Conservation (phyloP, 2,329 filamentous ascomycete genomes). For the Trichophyton benhamiae region DNA sequence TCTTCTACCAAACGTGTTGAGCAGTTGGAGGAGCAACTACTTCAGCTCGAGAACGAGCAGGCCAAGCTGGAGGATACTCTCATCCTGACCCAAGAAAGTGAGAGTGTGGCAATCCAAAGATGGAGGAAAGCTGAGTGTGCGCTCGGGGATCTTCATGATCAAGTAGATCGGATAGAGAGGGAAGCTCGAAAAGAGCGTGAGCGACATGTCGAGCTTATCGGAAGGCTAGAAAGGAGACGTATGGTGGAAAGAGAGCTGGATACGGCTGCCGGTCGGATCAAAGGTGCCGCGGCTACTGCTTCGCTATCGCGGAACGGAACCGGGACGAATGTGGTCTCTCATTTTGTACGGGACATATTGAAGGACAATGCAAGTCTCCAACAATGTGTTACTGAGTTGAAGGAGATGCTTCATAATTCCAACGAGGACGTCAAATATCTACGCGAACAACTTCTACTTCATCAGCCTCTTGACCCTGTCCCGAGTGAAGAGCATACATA, state of each 20-base stretch:
- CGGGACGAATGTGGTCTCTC: slow-evolving; percentile 65
- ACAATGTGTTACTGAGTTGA: slow-evolving; percentile 76
- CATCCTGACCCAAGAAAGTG: slow-evolving; percentile 56
- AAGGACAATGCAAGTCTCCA: slow-evolving; percentile 93
- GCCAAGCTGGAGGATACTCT: slow-evolving; percentile 57
- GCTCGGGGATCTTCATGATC: slow-evolving; percentile 66
- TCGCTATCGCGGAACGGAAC: slow-evolving; percentile 48
- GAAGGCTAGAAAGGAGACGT: slow-evolving; percentile 71
- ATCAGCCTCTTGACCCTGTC: slow-evolving; percentile 53
- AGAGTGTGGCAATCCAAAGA: slow-evolving; percentile 63
- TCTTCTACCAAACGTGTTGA: slow-evolving; percentile 61
- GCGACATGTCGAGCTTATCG: slow-evolving; percentile 67
- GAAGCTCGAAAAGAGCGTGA: slow-evolving; percentile 71
- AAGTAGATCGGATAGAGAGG: slow-evolving; percentile 76
- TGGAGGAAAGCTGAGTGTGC: slow-evolving; percentile 78
- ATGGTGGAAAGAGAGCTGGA: slow-evolving; percentile 71
- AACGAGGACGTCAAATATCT: slow-evolving; percentile 88
- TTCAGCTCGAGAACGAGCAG: slow-evolving; percentile 70
- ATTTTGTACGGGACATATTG: slow-evolving; percentile 90
- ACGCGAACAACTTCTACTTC: slow-evolving; percentile 65
- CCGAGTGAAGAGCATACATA: background rate
- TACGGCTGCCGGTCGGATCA: slow-evolving; percentile 65
- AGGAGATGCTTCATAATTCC: slow-evolving; percentile 79
- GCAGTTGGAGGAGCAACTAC: slow-evolving; percentile 68
- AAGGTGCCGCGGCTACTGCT: slow-evolving; percentile 63